Evolutionary conservation across 2,329 filamentous ascomycete genomes (phyloP).

Genomic region (Alternaria brassicicola): DNA sequence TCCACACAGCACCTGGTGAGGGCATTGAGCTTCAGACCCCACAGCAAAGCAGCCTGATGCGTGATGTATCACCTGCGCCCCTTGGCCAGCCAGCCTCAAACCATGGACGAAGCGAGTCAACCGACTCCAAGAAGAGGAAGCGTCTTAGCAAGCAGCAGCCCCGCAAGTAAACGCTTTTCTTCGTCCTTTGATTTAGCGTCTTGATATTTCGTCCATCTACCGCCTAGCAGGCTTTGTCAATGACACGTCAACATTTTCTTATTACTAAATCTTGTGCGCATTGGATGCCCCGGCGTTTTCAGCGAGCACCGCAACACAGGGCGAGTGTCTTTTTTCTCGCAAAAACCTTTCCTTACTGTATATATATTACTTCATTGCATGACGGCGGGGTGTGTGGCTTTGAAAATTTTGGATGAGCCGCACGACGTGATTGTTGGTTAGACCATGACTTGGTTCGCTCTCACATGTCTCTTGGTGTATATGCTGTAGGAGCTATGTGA

Average conservation of each 20-base stretch:
- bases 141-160: slow-evolving; percentile 45
- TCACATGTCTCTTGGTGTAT: background rate
- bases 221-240: background rate
- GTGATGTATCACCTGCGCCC: slow-evolving; percentile 43
- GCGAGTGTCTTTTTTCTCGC: slow-evolving; percentile 3
- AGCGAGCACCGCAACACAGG: slow-evolving; percentile 1
- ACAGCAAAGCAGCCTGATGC: slow-evolving; percentile 42
- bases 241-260: slow-evolving; percentile 1
- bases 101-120: slow-evolving; percentile 40
- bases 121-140: slow-evolving; percentile 46
- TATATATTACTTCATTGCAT: slow-evolving; percentile 15
- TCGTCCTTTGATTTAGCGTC: background rate
- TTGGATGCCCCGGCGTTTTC: slow-evolving; percentile 8
- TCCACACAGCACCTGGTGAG: slow-evolving; percentile 41
- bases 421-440: slow-evolving; percentile 9
- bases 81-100: slow-evolving; percentile 26
- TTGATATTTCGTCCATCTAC: slow-evolving; percentile 9
- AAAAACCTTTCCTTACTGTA: slow-evolving; percentile 17
- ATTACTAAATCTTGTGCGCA: slow-evolving; percentile 1
- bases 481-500: slow-evolving; percentile 5
- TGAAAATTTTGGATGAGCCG: background rate
- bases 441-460: slow-evolving; percentile 25
- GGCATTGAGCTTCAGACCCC: slow-evolving; percentile 47
- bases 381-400: slow-evolving; percentile 4
- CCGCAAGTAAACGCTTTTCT: slow-evolving; percentile 24